These are phyloP conservation scores for Cymbopogon flexuosus DNA, from an alignment of 202 grass and related monocot species.

Conservation along the genomic window DNA sequence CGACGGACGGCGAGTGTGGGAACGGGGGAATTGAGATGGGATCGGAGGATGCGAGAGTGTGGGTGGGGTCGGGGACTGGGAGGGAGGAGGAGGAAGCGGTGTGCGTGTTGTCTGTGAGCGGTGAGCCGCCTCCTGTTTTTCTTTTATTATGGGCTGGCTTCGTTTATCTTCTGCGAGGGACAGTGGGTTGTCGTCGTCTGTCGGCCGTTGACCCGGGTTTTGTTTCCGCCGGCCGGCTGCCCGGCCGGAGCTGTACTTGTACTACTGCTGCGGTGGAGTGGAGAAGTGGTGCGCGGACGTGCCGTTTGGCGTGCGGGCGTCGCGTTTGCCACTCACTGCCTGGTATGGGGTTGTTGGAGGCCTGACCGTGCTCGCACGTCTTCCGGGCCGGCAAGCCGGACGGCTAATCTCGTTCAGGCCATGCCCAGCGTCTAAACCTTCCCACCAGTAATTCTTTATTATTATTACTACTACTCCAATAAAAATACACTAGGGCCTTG, in stretches of 20 bases:
- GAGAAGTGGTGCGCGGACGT: neutral
- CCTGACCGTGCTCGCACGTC: neutral
- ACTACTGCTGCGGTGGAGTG: no score
- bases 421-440: no score
- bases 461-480: no score
- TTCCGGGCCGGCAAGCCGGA: neutral
- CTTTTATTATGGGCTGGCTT: no score
- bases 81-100: neutral
- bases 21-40: slow-evolving; percentile 16
- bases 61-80: neutral
- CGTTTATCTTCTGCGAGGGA: no score
- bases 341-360: neutral
- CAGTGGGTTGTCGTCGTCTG: no score
- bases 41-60: neutral
- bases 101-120: neutral
- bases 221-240: no score
- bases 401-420: neutral
- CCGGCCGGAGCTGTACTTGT: neutral
- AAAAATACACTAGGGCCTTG: no score
- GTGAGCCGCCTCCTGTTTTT: no score
- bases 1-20: neutral
- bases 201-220: slow-evolving; percentile 31
- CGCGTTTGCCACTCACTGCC: neutral
- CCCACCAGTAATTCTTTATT: no score
- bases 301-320: neutral